Evolutionary conservation across 176 grass and related monocot genomes (phyloP), one percentile per base, ranked within the genome.

Genomic region (Eremochloa ophiuroides): DNA sequence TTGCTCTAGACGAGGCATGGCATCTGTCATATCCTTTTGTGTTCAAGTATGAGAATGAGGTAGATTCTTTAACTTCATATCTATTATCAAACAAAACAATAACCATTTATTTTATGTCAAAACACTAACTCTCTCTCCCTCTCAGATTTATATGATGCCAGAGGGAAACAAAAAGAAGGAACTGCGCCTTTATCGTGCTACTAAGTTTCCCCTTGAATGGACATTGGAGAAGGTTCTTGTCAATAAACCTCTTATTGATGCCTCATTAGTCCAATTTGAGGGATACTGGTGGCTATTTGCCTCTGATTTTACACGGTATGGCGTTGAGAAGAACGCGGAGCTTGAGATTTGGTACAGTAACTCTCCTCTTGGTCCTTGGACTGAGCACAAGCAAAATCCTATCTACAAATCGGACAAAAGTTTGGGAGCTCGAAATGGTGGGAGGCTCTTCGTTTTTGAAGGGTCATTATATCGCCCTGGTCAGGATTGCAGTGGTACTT

Each of bases 141-240:
- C 51, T 10, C 8, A 99, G 96, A 95, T 99, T 74, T 99, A 99
- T 73, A 93, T 99, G 96, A 99, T 99, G 93, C 96, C 96, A 33
- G 96, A 99, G 51, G 93, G 91, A 62, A 93, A 85, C 72, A 91
- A 99, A 89, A 99, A 93, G 66, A 92, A 94, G 76, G 88, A 99
- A 22, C 87, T 99, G 62, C 86, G 96, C 27, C 90, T 99, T 84
- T 99, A 99, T 87, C 88, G 86, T 79, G 93, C 96, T 74, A 89
- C 85, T 31, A 93, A 93, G 46, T 99, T 95, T 90, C 96, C 96
- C 68, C 90, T 99, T 60, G 58, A 90, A 75, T 99, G 96, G 96
- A 93, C 89, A 87, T 81, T 99, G 75, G 96, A 95, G 48, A 99
- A 93, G 82, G 91, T 95, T 66, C 88, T 99, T 30, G 84, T 99